These are phyloP conservation scores for Biscutella laevigata DNA, from an alignment of 441 rosid species.

Conservation along the genomic window DNA sequence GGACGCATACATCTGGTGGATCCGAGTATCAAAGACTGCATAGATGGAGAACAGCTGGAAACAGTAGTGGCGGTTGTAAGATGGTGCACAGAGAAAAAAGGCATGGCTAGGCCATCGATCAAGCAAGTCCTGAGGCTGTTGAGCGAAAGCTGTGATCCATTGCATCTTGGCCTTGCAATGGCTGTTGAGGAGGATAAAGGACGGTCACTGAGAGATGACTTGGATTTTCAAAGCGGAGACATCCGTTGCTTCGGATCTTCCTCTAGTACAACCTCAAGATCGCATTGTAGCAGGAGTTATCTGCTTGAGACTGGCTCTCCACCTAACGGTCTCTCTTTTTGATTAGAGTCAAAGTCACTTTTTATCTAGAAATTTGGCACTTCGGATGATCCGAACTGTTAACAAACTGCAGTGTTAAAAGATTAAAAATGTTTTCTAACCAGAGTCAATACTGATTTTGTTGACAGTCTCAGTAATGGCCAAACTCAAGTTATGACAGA, in stretches of 20 bases:
- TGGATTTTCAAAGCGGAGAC: conserved; percentile 48
- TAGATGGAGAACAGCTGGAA: conserved; percentile 67
- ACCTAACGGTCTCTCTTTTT: conserved; percentile 31
- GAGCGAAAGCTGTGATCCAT: conserved; percentile 77
- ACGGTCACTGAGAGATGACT: conserved; percentile 54
- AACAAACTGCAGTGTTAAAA: conserved; percentile 12
- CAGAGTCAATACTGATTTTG: neutral
- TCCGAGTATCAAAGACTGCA: conserved; percentile 41
- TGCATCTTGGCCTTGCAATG: conserved; percentile 57
- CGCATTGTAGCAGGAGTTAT: conserved; percentile 81
- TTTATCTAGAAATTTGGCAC: neutral
- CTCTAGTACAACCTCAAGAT: conserved; percentile 77
- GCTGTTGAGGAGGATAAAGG: conserved; percentile 65
- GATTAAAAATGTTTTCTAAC: conserved; percentile 6
- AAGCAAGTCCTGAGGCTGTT: conserved; percentile 76
- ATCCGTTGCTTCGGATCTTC: conserved; percentile 75
- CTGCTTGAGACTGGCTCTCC: conserved; percentile 72
- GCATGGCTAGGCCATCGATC: conserved; percentile 70
- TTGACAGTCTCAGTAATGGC: neutral
- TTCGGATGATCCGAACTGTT: conserved; percentile 2
- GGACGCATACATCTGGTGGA: conserved; percentile 62
- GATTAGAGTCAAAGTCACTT: conserved; percentile 25
- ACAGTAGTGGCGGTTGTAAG: conserved; percentile 51
- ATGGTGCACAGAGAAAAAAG: conserved; percentile 90
- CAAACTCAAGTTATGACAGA: neutral